These are phyloP conservation scores for Eucalyptus sp. DNA, from an alignment of 345 rosid species.

Conservation along the genomic window DNA sequence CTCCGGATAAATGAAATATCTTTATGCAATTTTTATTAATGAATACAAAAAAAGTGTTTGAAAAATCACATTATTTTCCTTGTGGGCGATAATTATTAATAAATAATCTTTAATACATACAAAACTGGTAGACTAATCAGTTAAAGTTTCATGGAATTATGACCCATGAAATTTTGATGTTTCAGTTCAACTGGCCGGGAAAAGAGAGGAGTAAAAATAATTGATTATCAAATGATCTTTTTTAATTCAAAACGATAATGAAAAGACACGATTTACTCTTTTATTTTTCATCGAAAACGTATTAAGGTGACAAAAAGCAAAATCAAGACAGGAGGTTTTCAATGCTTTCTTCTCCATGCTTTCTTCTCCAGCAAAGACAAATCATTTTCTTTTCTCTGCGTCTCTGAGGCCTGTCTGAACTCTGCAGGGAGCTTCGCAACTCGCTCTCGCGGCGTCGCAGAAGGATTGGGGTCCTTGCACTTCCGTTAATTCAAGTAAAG, in stretches of 20 bases:
- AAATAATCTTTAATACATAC: neutral
- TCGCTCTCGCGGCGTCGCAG: neutral
- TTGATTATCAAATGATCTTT: neutral
- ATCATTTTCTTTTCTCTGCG: neutral
- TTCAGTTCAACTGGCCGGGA: neutral
- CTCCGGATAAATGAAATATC: neutral
- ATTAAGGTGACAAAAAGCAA: neutral
- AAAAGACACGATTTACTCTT: neutral
- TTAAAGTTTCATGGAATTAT: neutral
- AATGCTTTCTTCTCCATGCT: neutral
- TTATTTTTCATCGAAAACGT: neutral
- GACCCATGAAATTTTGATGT: neutral
- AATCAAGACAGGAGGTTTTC: neutral
- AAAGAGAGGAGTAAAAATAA: neutral
- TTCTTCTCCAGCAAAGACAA: neutral
- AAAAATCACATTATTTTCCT: neutral
- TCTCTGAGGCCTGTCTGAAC: neutral
- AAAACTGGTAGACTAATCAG: neutral
- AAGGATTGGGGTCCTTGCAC: neutral
- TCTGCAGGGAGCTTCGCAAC: neutral
- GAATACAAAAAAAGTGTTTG: neutral
- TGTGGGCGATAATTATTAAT: neutral
- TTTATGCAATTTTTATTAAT: neutral
- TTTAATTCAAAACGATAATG: neutral
- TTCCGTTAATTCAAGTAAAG: neutral